Evolutionary conservation across 2,329 filamentous ascomycete species (phyloP), one percentile per base, ranked within the genome.

Genomic region (Fusarium verticillioides): DNA sequence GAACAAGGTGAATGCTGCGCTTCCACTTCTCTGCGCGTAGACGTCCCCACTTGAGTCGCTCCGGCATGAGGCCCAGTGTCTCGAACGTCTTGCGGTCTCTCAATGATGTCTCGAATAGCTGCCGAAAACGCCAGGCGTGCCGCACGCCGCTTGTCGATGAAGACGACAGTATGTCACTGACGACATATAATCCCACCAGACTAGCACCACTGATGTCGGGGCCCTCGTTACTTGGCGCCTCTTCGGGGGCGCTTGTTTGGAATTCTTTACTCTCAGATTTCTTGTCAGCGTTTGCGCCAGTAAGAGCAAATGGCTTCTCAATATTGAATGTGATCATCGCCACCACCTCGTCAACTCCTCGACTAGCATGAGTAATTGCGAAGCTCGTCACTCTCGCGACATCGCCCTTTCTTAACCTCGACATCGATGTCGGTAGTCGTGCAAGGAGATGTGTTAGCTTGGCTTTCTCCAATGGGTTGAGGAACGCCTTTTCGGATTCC

Each of bases 301-400:
- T 94, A 73, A 92, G 90, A 10, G 91, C 88, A 65, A 97, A 90
- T 0, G 96, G 96, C 58, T 88, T 90, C 66, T 93, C 87, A 39
- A 98, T 87, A 77, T 99, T 98, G 2, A 91, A 87, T 1, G 97
- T 89, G 42, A 98, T 91, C 83, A 97, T 90, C 56, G 96, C 90
- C n/a, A 97, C 95, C 40, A 98, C 92, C 83, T 98, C 96, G 72
- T 97, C 93, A 18, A 94, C 93, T 21, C 95, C 96, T 26, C 91
- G 88, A 43, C 92, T 94, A 4, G 95, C 93, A 80, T 98, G 94
- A 5, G 92, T 92, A 63, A 98, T 94, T 18, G 95, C 95, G 82
- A 98, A 98, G 7, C 92, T 89, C 2, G 95, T 96, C 5, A 98
- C 87, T 9, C 95, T 89, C 3, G 94, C 95, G 50, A 98, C 90